Conservation (phyloP, 2,329 filamentous ascomycete species). For the Penicillium sp. region DNA sequence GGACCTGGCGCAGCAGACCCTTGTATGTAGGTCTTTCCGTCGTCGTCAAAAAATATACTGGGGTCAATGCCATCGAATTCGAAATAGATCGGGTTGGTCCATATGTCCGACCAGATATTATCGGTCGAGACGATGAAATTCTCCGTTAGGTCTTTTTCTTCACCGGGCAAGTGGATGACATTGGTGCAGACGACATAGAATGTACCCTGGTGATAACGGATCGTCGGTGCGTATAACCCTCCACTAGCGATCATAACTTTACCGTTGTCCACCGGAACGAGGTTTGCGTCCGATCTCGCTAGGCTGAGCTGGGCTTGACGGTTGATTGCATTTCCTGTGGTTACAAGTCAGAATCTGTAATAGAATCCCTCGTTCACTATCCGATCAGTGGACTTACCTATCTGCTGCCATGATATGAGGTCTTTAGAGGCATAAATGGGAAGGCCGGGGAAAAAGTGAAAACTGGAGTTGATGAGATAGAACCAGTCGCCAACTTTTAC, state of each 20-base stretch:
- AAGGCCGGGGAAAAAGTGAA: conserved; percentile 65
- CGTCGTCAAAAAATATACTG: background rate
- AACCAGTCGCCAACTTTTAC: conserved; percentile 13
- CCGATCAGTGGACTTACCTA: conserved; percentile 8
- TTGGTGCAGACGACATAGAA: conserved; percentile 42
- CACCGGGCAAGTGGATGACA: conserved; percentile 27
- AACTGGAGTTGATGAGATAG: conserved; percentile 52
- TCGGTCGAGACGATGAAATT: background rate
- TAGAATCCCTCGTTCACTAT: too few relatives aligned
- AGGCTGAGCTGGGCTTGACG: conserved; percentile 16
- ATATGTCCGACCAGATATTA: background rate
- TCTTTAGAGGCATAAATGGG: conserved; percentile 38
- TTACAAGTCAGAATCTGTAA: too few relatives aligned
- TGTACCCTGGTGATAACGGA: conserved; percentile 37
- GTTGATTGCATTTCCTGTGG: conserved; percentile 19
- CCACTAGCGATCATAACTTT: conserved; percentile 18
- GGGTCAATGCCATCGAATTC: background rate
- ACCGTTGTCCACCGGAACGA: conserved; percentile 6
- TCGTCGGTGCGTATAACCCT: conserved; percentile 39
- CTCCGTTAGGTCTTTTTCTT: conserved; percentile 13
- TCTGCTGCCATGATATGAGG: conserved; percentile 27
- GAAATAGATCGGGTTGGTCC: background rate
- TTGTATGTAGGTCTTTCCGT: background rate
- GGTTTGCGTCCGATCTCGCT: conserved; percentile 10
- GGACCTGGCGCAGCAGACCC: background rate